Evolutionary conservation across 371 early-diverging fungal species (phyloP).

Genomic region (Mortierella sp.): DNA sequence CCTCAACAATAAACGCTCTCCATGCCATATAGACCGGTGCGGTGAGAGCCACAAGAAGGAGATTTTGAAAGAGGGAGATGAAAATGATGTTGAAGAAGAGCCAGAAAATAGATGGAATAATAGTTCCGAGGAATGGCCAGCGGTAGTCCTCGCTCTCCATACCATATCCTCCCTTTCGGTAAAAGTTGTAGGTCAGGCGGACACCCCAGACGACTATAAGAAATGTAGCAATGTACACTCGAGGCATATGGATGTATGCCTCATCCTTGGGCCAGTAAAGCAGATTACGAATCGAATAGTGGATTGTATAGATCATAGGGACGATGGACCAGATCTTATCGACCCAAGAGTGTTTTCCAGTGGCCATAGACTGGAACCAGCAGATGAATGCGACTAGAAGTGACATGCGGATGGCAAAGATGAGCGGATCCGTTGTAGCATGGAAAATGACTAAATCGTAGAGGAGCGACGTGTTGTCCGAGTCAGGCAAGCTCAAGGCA

Average conservation of each 20-base stretch:
- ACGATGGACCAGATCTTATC: slow-evolving; percentile 82
- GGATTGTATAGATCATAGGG: slow-evolving; percentile 72
- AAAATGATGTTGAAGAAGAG: slow-evolving; percentile 80
- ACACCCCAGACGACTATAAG: slow-evolving; percentile 82
- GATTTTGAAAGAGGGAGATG: slow-evolving; percentile 80
- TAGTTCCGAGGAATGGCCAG: slow-evolving; percentile 69
- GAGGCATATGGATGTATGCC: slow-evolving; percentile 51
- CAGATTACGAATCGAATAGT: slow-evolving; percentile 65
- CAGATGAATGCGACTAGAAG: slow-evolving; percentile 25
- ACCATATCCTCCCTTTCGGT: slow-evolving; percentile 85
- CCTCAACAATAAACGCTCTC: slow-evolving; percentile 22
- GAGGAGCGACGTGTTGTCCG: slow-evolving; percentile 34
- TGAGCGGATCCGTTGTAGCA: slow-evolving; percentile 41
- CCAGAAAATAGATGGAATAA: slow-evolving; percentile 67
- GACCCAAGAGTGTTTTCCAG: slow-evolving; percentile 55
- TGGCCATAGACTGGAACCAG: slow-evolving; percentile 55
- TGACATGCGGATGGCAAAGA: slow-evolving; percentile 38
- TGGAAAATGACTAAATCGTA: slow-evolving; percentile 35
- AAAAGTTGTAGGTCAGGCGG: slow-evolving; percentile 85
- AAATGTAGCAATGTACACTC: slow-evolving; percentile 63
- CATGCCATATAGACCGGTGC: slow-evolving; percentile 72
- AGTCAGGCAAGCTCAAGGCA: slow-evolving; percentile 25
- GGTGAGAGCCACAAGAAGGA: slow-evolving; percentile 73
- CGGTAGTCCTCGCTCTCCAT: slow-evolving; percentile 82
- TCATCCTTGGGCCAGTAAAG: slow-evolving; percentile 46